These are phyloP conservation scores for Pyrenophora tritici-repentis DNA, from an alignment of 2,329 filamentous ascomycete genomes.

Conservation along the genomic window DNA sequence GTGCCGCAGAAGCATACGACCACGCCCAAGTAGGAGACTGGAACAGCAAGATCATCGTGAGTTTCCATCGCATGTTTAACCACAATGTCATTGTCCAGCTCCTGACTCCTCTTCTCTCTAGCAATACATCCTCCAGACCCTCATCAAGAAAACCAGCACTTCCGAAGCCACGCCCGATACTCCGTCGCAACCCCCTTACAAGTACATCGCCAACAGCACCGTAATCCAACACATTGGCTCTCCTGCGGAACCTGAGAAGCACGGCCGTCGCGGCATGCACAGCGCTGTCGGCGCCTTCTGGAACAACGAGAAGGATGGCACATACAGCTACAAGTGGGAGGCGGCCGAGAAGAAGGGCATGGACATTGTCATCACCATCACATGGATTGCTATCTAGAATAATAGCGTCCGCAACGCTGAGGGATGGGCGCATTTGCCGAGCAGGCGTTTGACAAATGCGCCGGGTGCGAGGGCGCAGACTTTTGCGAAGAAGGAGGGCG, in stretches of 20 bases:
- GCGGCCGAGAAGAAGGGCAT: slow-evolving; percentile 57
- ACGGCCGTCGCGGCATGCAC: slow-evolving; percentile 88
- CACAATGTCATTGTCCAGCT: too few species aligned
- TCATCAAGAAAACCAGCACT: slow-evolving; percentile 74
- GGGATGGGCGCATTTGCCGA: not conserved
- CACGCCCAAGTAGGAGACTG: slow-evolving; percentile 83
- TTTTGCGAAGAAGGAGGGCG: not conserved
- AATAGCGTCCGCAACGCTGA: not conserved
- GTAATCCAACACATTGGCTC: slow-evolving; percentile 85
- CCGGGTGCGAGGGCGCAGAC: not conserved
- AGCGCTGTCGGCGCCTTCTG: slow-evolving; percentile 83
- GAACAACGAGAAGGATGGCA: slow-evolving; percentile 89
- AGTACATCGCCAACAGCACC: slow-evolving; percentile 96
- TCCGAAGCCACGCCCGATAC: slow-evolving; percentile 43
- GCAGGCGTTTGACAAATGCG: not conserved
- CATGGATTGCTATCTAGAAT: slow-evolving; percentile 68
- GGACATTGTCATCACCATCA: slow-evolving; percentile 60
- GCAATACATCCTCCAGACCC: slow-evolving; percentile 76
- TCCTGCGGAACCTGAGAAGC: slow-evolving; percentile 59
- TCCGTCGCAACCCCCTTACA: slow-evolving; percentile 68
- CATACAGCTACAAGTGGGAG: slow-evolving; percentile 88
- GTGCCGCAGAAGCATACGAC: slow-evolving; percentile 78
- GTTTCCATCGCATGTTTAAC: slow-evolving; percentile 28
- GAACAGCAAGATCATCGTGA: slow-evolving; percentile 92
- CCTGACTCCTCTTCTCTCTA: slow-evolving; percentile 51